Percentiles rank a stretch among this genome's conserved stretches.
phyloP scores from a whole-genome alignment of 345 rosid genomes.

The Microthlaspi erraticum region DNA sequence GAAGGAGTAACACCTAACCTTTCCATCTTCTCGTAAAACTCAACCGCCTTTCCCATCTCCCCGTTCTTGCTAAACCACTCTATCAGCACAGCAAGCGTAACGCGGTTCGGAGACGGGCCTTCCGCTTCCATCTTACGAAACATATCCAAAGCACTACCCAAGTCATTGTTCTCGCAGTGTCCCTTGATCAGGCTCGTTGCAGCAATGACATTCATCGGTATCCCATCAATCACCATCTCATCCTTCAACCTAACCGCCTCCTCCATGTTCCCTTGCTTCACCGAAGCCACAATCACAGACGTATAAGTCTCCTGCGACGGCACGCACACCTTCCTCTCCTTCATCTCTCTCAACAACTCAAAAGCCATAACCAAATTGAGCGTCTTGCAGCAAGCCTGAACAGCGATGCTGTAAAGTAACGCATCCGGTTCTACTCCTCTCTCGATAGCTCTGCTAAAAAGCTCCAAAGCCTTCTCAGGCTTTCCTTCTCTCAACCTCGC shows the following conservation, averaged over 20 bases:
- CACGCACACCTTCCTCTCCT: conserved; percentile 49
- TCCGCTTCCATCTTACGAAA: conserved; percentile 59
- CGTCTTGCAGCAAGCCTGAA: conserved; percentile 57
- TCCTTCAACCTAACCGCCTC: conserved; percentile 77
- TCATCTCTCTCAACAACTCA: conserved; percentile 66
- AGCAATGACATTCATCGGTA: conserved; percentile 58
- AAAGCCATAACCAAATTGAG: conserved; percentile 51
- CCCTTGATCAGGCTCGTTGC: conserved; percentile 75
- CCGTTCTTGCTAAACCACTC: conserved; percentile 65
- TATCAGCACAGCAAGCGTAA: conserved; percentile 69
- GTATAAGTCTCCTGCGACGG: conserved; percentile 57
- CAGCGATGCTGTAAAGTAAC: conserved; percentile 47
- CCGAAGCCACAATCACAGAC: conserved; percentile 58
- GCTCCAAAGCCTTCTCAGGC: conserved; percentile 53
- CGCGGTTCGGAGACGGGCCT: conserved; percentile 63
- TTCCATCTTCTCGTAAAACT: conserved; percentile 70
- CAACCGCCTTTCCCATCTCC: conserved; percentile 60
- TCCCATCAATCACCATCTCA: conserved; percentile 73
- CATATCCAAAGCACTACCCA: conserved; percentile 61
- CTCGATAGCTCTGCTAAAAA: conserved; percentile 52
- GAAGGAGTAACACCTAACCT: conserved; percentile 52
- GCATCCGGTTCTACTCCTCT: conserved; percentile 61
- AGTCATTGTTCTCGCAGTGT: conserved; percentile 57
- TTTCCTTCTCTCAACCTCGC: conserved; percentile 61
- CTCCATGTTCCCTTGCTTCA: conserved; percentile 60